phyloP scores from a whole-genome alignment of 2,329 filamentous ascomycete genomes.

The Botrytis pseudocinerea region DNA sequence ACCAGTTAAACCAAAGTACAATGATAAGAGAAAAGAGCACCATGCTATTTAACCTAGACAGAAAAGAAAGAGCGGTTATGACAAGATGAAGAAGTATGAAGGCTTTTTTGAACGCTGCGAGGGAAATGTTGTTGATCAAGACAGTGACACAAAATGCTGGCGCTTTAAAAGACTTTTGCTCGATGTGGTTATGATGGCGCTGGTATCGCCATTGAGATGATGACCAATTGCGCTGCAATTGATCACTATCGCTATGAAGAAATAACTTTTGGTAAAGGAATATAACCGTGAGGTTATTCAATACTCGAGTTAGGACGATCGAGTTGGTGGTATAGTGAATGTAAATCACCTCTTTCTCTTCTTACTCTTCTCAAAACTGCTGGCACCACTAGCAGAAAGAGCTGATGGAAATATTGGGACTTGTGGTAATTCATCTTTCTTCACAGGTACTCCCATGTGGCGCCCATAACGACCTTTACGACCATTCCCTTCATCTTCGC shows the following conservation, averaged over 20 bases:
- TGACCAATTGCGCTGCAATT: background rate
- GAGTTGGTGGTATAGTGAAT: background rate
- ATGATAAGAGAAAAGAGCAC: background rate
- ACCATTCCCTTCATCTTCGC: conserved; percentile 96
- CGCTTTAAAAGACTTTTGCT: conserved; percentile 13
- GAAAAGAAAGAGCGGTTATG: background rate
- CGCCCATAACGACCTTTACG: conserved; percentile 88
- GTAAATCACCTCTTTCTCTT: conserved; percentile 62
- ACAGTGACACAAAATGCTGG: conserved; percentile 1
- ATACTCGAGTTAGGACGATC: background rate
- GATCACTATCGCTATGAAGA: background rate
- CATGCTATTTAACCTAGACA: conserved; percentile 13
- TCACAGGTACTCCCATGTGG: conserved; percentile 67
- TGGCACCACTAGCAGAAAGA: conserved; percentile 38
- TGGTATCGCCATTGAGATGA: background rate
- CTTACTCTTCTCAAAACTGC: conserved; percentile 60
- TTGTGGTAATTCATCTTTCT: conserved; percentile 53
- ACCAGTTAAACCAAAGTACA: conserved; percentile 17
- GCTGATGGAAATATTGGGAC: conserved; percentile 39
- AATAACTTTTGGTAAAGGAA: conserved; percentile 2
- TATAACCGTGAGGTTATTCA: conserved; percentile 6
- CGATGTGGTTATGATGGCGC: background rate
- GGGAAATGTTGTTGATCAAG: conserved; percentile 1
- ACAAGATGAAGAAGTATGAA: conserved; percentile 14
- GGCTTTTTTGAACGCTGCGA: conserved; percentile 5